Evolutionary conservation across 2,329 filamentous ascomycete genomes (phyloP).

Genomic region (Botrytis tulipae): DNA sequence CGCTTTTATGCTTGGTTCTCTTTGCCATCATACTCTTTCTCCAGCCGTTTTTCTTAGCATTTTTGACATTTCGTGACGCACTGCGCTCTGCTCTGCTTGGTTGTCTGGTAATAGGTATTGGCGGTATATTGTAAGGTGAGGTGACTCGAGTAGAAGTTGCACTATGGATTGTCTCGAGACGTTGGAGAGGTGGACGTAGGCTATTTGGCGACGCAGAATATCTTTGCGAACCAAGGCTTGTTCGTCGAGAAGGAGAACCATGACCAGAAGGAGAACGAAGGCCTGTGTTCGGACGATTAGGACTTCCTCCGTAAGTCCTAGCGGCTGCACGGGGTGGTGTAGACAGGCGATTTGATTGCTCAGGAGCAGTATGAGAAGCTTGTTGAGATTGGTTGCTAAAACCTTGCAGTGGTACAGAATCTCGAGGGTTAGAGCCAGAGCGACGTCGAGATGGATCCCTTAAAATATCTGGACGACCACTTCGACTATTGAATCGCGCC

Average conservation of each 20-base stretch:
- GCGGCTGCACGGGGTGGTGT: constrained; percentile 25
- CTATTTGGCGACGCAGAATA: constrained; percentile 29
- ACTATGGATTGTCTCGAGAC: constrained; percentile 56
- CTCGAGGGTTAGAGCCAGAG: constrained; percentile 24
- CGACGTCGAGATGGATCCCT: constrained; percentile 34
- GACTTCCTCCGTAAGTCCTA: constrained; percentile 22
- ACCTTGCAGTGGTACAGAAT: constrained; percentile 4
- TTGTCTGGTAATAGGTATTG: constrained; percentile 31
- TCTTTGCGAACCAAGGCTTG: constrained; percentile 10
- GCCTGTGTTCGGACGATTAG: constrained; percentile 9
- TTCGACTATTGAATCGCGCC: constrained; percentile 36
- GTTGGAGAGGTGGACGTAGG: constrained; percentile 48
- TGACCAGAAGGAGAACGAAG: constrained; percentile 15
- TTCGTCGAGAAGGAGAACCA: constrained; percentile 8
- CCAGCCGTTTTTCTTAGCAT: constrained; percentile 60
- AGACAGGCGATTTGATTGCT: constrained; percentile 6
- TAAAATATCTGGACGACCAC: constrained; percentile 33
- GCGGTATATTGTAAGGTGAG: constrained; percentile 17
- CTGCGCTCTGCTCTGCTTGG: constrained; percentile 58
- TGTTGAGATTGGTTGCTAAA: constrained; percentile 11
- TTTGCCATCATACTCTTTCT: constrained; percentile 37
- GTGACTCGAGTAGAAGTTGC: constrained; percentile 32
- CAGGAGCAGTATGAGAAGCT: constrained; percentile 12
- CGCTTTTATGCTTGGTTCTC: constrained; percentile 43
- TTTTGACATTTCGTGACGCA: constrained; percentile 60